Base-by-base conservation (phyloP, 257 asterid species). In the Lavandula angustifolia region DNA sequence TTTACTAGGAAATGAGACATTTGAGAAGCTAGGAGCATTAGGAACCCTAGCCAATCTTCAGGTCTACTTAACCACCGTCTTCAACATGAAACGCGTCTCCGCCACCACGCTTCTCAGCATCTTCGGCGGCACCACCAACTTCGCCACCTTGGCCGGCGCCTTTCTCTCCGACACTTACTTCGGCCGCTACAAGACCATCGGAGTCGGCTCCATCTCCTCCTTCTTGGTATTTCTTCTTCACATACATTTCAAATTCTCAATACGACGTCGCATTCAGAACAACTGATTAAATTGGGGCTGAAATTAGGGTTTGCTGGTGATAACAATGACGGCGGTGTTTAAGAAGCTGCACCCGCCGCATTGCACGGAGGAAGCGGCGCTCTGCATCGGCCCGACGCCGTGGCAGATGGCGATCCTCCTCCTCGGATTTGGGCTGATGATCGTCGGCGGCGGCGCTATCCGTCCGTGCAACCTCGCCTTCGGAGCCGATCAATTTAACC, bases 401-500 rank as follows among this genome's bases (percentile, higher is more conserved):
- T 64, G 79, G 75, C 96, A 88, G 18, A 72, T 80, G 54, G 37
- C 76, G 1, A 81, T 88, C 16, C 78, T 88, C 4, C 69, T 79
- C 2, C 0, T 14, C 31, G 88, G 88, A 0, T 86, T 88, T 41
- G 86, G 76, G 22, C 46, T 86, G 6, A 71, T 88, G 80, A 54
- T 88, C 5, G 27, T 76, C 3, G 96, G 96, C 5, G 96, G 92
- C 3, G 88, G 88, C 5, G 78, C 90, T 3, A 86, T 88, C 27
- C 72, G 95, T 41, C 96, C 96, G 0, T 88, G 96, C 60, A 88
- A 86, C 79, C 76, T 88, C 1, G 94, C 94, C 1, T 88, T 88
- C 69, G 96, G 96, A 0, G 96, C 87, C 3, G 96, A 88, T 18
- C 96, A 88, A 59, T 88, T 88, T 76, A 81, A 88, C 49, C 95